Conservation (phyloP, 2,329 filamentous ascomycete genomes). For the Ceratocystis variospora region DNA sequence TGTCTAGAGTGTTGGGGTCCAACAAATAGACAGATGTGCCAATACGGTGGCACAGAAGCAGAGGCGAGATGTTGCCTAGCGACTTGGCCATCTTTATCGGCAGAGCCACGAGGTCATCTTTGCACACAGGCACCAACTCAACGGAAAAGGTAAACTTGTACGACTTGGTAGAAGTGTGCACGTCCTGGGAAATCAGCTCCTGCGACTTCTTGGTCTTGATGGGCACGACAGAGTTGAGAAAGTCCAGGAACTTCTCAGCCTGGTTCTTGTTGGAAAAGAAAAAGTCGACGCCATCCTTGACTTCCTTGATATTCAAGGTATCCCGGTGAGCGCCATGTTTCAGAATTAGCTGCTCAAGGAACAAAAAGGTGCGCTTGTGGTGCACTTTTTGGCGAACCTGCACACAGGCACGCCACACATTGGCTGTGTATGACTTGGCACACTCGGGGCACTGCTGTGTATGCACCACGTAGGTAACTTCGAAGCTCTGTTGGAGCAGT, state of each 20-base stretch:
- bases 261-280: constrained; percentile 84
- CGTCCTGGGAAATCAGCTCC: constrained; percentile 84
- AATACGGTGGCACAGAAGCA: constrained; percentile 74
- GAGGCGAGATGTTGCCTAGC: constrained; percentile 74
- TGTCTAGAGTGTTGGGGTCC: constrained; percentile 83
- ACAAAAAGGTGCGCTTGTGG: constrained; percentile 65
- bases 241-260: constrained; percentile 84
- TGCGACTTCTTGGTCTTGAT: constrained; percentile 61
- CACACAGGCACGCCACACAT: constrained; percentile 85
- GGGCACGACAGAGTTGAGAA: constrained; percentile 69
- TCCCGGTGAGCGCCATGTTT: constrained; percentile 87
- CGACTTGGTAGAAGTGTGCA: constrained; percentile 76
- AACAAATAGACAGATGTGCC: constrained; percentile 82
- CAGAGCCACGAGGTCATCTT: constrained; percentile 89
- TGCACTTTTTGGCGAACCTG: constrained; percentile 95
- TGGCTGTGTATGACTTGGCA: constrained; percentile 88
- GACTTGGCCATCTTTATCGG: constrained; percentile 80
- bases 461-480: constrained; percentile 82
- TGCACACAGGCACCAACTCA: constrained; percentile 87
- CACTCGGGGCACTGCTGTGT: constrained; percentile 93
- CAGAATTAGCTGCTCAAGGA: constrained; percentile 84
- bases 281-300: constrained; percentile 90
- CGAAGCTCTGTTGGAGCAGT: constrained; percentile 80
- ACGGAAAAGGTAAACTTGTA: constrained; percentile 92
- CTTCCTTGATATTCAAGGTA: constrained; percentile 96